phyloP scores from a whole-genome alignment of 2,329 filamentous ascomycete species.

The Penicillium sp. region DNA sequence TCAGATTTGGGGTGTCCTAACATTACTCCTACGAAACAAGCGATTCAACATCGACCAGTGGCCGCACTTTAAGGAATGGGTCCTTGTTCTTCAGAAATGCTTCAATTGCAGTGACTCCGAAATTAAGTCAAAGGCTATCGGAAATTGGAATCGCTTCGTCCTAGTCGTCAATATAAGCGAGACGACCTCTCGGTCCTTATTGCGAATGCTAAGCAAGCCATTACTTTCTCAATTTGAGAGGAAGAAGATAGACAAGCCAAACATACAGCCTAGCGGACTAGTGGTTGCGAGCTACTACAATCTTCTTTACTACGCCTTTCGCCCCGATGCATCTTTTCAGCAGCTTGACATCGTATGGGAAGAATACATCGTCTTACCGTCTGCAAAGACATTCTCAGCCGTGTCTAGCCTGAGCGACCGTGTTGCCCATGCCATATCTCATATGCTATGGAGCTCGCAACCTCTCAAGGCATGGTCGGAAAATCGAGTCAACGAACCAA shows the following conservation, averaged over 20 bases:
- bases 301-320: conserved; percentile 81
- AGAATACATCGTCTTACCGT: conserved; percentile 68
- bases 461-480: conserved; percentile 71
- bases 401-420: conserved; percentile 60
- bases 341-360: conserved; percentile 82
- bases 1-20: conserved; percentile 84
- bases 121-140: conserved; percentile 76
- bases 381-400: conserved; percentile 60
- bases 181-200: conserved; percentile 58
- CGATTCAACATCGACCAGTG: conserved; percentile 66
- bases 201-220: conserved; percentile 70
- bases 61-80: conserved; percentile 75
- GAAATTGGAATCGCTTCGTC: conserved; percentile 84
- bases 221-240: conserved; percentile 71
- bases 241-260: conserved; percentile 59
- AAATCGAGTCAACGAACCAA: conserved; percentile 68
- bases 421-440: conserved; percentile 72
- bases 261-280: conserved; percentile 56
- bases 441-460: conserved; percentile 61
- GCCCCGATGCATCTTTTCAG: conserved; percentile 67
- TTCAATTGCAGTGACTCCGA: conserved; percentile 78
- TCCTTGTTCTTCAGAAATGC: conserved; percentile 78
- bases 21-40: conserved; percentile 73
- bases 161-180: conserved; percentile 72
- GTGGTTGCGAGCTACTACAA: conserved; percentile 77